Evolutionary conservation across 1,284 basidiomycete species (phyloP), one percentile per base, ranked within the genome.

Genomic region (Prillingera fragicola): DNA sequence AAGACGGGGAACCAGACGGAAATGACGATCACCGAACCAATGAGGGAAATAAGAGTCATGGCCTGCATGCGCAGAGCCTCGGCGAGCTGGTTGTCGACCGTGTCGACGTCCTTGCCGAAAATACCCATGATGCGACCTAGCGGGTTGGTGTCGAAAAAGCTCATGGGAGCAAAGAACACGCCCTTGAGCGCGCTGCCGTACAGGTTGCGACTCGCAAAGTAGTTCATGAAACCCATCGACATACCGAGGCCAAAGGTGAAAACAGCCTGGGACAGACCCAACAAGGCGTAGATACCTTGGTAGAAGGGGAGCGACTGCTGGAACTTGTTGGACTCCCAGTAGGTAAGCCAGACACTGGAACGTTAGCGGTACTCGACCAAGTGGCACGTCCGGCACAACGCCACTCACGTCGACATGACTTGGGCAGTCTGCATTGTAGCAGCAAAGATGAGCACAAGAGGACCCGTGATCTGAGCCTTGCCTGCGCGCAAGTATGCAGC

Each of bases 1-100:
- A 86, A 86, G 68, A 83, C 85, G 52, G 81, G 79, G 53, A 82
- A 80, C 7, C 85, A 69, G 21, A 84, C 75, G 1, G 82, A 78
- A 50, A 85, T 81, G 42, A 85, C 77, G 32, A 83, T 62, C 14
- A 84, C 71, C 9, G 82, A 73, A 10, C 81, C 81, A 2, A 80
- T 40, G 13, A 69, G 60, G 14, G 57, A 54, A 4, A 57, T 43
- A 7, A 65, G 42, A 0, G 64, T 65, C 50, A 65, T 55, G 1
- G 61, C 54, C 41, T 61, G 45, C 69, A 85, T 77, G 52, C 83
- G 74, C 70, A 84, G 75, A 1, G 81, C 80, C 45, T 84, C 83
- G 74, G 80, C 74, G 9, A 82, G 67, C 48, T 78, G 76, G 50
- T 80, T 81, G 58, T 83, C 81, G 41, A 82, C 75, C 26, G 75